Evolutionary conservation across 768 basidiomycete species (phyloP), one percentile per base, ranked within the genome.

Genomic region (Amanita inopinata): DNA sequence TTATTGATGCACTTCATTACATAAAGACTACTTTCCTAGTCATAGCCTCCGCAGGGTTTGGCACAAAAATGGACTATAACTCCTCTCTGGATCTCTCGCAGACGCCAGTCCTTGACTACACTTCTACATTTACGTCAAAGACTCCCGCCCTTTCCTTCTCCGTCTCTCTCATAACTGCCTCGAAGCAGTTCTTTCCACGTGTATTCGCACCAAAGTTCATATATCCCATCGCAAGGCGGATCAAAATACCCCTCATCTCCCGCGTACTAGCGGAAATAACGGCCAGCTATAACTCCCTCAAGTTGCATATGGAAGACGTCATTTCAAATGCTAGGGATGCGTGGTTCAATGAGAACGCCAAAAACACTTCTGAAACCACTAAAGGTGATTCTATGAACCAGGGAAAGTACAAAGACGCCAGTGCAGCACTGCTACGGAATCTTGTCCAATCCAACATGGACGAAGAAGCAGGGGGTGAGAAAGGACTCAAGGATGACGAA

Each of bases 401-500:
- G n/a, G n/a, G n/a, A n/a, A n/a, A n/a, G 49, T 46, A 38, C 11
- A 40, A 22, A 8, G 39, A 40, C 20, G 39, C 18, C 43, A 57
- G 65, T 18, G 57, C 66, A 22, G 65, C 68, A 10, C 54, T 74
- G 33, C 49, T 74, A 28, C 57, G 60, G 15, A 70, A 68, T 45
- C 51, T 74, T 18, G 69, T 74, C 5, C 61, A 66, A 45, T 71
- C 73, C 0, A 74, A 71, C 50, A 67, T 70, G 61, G 48, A 52
- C 4, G 46, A 54, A 36, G 56, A 62, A 39, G 62, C 61, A 2
- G 55, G 54, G 8, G 51, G 46, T 8, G 49, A 61, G 43, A 59
- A 46, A 44, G 50, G 49, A 17, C 47, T 74, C 24, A 64, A 63
- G 1, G 71, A 74, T 27, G 65, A 57, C 10, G 71, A 74, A 41